Base-by-base conservation (phyloP, 129 eudicot species). In the Mikania micrantha region DNA sequence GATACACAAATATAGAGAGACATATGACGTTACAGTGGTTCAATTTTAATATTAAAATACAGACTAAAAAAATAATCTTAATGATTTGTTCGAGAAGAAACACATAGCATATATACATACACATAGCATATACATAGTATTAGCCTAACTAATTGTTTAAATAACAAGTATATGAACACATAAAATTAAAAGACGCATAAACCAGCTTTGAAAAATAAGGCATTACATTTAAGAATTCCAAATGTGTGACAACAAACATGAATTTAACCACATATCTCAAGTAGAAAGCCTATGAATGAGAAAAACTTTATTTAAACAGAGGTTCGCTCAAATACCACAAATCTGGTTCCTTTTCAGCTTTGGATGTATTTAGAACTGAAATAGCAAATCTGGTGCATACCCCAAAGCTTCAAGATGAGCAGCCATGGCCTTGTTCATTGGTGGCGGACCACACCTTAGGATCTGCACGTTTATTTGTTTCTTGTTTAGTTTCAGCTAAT, bases 351-450 rank as follows among this genome's bases (percentile, higher is more conserved):
- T 52, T 9, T 20, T 25, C 12, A 50, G 38, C 45, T 35, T 28
- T 28, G 4, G 32, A 4, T 28, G 0, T 4, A 49, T 35, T 36
- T 76, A 60, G 25, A 68, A 82, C 75, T 82, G 67, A 60, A 82
- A 82, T 9, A 54, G 78, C 78, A 70, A 45, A 5, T 74, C 76
- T 15, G 60, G n/a, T 9, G 58, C 79, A 31, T 82, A 82, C 16
- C 78, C 72, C 64, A 82, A 62, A 27, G 72, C 81, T 21, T 74
- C 67, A 32, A 78, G 86, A 75, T 78, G 71, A 60, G 69, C 75
- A 47, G 74, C 87, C 87, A 82, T 82, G 49, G 87, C 78, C 74
- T 82, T 82, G 77, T 78, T 78, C 86, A 82, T 82, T 11, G 77
- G 71, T 35, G 83, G 80, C 12, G 86, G 86, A 9, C 86, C 86